Evolutionary conservation across 441 rosid genomes (phyloP), one percentile per base, ranked within the genome.

Genomic region (Isatis lusitanica): DNA sequence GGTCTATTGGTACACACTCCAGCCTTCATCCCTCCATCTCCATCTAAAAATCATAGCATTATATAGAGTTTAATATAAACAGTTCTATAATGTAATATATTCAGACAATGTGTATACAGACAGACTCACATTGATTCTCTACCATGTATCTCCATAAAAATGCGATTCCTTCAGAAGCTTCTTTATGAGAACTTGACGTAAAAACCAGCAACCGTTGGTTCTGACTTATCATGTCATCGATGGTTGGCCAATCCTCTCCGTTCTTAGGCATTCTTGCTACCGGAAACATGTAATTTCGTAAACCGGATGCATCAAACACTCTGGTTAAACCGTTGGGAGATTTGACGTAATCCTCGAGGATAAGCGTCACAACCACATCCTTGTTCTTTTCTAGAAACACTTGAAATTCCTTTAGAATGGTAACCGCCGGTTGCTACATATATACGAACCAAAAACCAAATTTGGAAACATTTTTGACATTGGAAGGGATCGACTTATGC

Each of bases 191-290:
- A 36, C 74, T 77, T 24, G 91, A 88, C 50, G 93, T 84, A 74
- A 88, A 88, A 70, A 88, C 90, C 16, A 88, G 51, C 47, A 88
- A 64, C 16, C 93, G 79, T 67, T 88, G 91, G 78, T 88, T 88
- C 68, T 78, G 68, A 3, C 35, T 64, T 38, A 84, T 66, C 88
- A 88, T 85, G 61, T 86, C 85, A 9, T 78, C 85, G 13, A 88
- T 82, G 1, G 69, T 81, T 4, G 91, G 89, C 93, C 93, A 88
- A 68, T 80, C 68, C 13, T 72, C 82, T 9, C 91, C 89, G 39
- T 80, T 83, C 73, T 83, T 84, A 1, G 91, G 93, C 91, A 88
- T 88, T 58, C 82, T 70, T 42, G 89, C 62, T 9, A 83, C 81
- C 0, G 91, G 93, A 78, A 88, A 86, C 91, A 88, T 81, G 81